phyloP scores from a whole-genome alignment of 306 rosid genomes.

The Castanea crenata region DNA sequence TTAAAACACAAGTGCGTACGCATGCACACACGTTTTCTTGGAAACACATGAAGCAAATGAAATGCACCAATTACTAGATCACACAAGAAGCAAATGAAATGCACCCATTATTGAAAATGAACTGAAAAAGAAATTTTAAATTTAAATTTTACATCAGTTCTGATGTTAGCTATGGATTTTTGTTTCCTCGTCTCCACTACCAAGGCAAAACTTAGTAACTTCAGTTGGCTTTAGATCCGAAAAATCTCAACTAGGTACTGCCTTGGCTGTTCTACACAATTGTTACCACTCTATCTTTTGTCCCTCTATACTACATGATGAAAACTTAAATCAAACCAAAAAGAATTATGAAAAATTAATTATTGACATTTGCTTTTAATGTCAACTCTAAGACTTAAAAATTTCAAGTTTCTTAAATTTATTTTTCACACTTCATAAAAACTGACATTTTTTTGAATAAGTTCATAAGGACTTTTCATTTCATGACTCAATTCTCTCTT shows the following conservation, averaged over 20 bases:
- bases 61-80: neutral
- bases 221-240: neutral
- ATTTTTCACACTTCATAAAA: neutral
- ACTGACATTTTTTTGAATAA: neutral
- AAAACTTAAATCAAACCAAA: neutral
- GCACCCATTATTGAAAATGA: no score
- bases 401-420: neutral
- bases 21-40: neutral
- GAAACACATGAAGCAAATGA: neutral
- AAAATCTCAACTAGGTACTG: no score
- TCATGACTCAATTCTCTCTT: no score
- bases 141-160: neutral
- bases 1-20: fast-evolving
- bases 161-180: neutral
- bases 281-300: neutral
- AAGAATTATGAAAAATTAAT: neutral
- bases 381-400: neutral
- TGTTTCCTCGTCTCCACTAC: neutral
- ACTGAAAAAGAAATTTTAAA: neutral
- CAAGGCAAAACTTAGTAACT: neutral
- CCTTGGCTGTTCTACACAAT: no score
- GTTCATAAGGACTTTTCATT: no score
- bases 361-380: neutral
- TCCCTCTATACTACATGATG: neutral
- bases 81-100: no score